Conservation (phyloP, 108 stramenopile genomes). For the Stephanodiscus triporus region DNA sequence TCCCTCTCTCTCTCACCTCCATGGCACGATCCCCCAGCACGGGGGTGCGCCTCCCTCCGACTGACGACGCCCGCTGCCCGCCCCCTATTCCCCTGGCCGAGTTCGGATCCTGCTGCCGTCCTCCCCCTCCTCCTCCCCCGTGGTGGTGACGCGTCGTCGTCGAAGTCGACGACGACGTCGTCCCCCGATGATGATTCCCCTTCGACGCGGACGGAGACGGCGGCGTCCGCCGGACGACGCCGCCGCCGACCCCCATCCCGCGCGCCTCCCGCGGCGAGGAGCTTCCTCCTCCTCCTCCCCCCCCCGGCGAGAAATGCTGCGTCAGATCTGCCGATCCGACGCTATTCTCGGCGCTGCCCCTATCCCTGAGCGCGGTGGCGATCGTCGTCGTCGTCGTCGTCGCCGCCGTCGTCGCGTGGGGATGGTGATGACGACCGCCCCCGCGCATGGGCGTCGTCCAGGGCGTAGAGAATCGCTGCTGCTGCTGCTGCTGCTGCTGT, state of each 20-base stretch:
- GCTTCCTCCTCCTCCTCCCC: constrained; percentile 5
- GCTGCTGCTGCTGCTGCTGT: constrained; percentile 12
- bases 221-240: background rate
- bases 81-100: background rate
- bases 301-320: no score
- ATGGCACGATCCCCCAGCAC: constrained; percentile 31
- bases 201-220: constrained; percentile 3
- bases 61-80: background rate
- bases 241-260: background rate
- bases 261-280: background rate
- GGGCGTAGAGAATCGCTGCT: constrained; percentile 11
- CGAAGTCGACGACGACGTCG: background rate
- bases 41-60: constrained; percentile 21
- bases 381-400: no score
- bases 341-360: constrained; percentile 47
- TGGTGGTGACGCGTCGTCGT: background rate
- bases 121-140: no score
- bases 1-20: constrained; percentile 37
- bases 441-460: constrained; percentile 4
- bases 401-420: no score
- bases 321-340: constrained; percentile 27
- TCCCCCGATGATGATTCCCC: constrained; percentile 14
- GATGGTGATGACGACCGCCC: constrained; percentile 7
- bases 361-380: constrained; percentile 33
- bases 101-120: constrained; percentile 1